Evolutionary conservation across 352 stramenopile species (phyloP).

Genomic region (Pythium aristosporum): DNA sequence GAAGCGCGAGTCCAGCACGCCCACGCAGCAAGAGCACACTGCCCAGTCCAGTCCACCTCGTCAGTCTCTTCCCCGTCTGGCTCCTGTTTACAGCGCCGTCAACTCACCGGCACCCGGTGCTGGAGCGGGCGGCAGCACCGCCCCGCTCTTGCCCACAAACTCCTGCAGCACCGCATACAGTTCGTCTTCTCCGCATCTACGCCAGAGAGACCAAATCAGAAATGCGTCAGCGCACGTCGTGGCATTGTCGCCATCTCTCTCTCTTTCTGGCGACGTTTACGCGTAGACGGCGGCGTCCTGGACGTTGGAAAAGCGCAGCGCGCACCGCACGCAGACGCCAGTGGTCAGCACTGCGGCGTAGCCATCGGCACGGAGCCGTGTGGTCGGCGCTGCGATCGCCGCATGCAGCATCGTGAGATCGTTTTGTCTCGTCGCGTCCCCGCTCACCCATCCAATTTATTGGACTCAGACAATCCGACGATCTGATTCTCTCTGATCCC

Average conservation of each 20-base stretch:
- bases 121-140: slow-evolving; percentile 13
- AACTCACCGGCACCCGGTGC: slow-evolving; percentile 13
- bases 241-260: not conserved
- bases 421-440: not conserved
- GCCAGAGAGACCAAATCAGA: not conserved
- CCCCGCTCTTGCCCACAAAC: slow-evolving; percentile 8
- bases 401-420: slow-evolving; percentile 3
- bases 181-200: slow-evolving; percentile 2
- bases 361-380: slow-evolving; percentile 37
- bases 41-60: not conserved
- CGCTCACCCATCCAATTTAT: not conserved
- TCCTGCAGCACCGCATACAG: slow-evolving; percentile 18
- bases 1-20: slow-evolving; percentile 50
- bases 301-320: slow-evolving; percentile 57
- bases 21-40: slow-evolving; percentile 75
- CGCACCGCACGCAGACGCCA: slow-evolving; percentile 66
- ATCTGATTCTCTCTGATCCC: slow-evolving; percentile 11
- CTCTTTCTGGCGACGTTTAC: slow-evolving; percentile 32
- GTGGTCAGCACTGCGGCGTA: slow-evolving; percentile 26
- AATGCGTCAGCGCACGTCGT: not conserved
- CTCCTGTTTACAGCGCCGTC: not conserved
- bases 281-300: slow-evolving; percentile 47
- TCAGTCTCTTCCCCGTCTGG: not conserved
- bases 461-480: slow-evolving; percentile 1
- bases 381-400: slow-evolving; percentile 9